Percentiles rank a stretch among this genome's conserved stretches.
These are phyloP conservation scores for Aspergillus nidulans DNA, from an alignment of 495 filamentous ascomycete genomes.

Conservation along the genomic window DNA sequence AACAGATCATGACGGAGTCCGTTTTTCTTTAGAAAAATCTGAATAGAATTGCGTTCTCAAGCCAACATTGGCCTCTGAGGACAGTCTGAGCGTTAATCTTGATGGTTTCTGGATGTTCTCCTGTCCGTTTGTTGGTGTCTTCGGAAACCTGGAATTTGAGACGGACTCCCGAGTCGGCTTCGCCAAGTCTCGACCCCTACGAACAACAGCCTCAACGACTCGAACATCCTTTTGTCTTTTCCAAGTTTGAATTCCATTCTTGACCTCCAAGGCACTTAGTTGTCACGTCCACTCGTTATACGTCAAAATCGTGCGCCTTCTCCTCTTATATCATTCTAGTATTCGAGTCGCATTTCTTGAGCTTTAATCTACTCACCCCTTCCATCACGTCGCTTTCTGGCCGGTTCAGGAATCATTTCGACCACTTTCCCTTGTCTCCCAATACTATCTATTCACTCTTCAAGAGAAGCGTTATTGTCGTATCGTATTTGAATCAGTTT, in stretches of 20 bases:
- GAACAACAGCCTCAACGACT: background rate
- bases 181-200: constrained; percentile 1
- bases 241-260: background rate
- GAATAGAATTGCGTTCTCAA: too few species aligned
- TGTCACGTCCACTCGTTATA: constrained; percentile 61
- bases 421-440: background rate
- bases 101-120: background rate
- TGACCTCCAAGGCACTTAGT: constrained; percentile 35
- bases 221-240: background rate
- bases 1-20: too few species aligned
- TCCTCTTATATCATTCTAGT: background rate
- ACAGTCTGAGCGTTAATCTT: too few species aligned
- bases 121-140: background rate
- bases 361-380: background rate
- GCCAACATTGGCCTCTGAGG: too few species aligned
- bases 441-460: background rate
- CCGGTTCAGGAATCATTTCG: constrained; percentile 3
- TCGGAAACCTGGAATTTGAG: background rate
- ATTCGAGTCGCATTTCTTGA: constrained; percentile 1
- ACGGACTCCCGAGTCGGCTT: background rate
- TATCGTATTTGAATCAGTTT: background rate
- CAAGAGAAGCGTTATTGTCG: background rate
- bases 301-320: background rate
- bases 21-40: too few species aligned
- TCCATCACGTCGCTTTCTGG: background rate